A percentile compares a stretch with the other conserved stretches of the same genome.
phyloP scores from a whole-genome alignment of 306 rosid species.

The Morella rubra region DNA sequence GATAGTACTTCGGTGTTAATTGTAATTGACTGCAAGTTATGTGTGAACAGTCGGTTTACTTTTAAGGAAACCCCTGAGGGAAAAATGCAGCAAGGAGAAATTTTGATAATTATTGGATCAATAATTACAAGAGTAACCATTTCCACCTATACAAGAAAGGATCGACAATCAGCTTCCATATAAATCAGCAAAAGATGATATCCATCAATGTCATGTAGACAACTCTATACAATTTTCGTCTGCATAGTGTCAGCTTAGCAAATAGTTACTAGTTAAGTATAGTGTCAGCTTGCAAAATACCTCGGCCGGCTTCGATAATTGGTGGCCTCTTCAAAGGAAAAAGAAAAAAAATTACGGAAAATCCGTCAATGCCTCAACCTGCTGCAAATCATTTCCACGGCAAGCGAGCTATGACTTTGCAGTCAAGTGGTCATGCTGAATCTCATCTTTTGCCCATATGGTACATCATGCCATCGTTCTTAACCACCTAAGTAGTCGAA shows the following conservation, averaged over 20 bases:
- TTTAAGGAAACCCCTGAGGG: not conserved
- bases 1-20: slow-evolving; percentile 5
- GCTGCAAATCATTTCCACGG: slow-evolving; percentile 11
- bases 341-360: slow-evolving; percentile 4
- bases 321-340: slow-evolving; percentile 1
- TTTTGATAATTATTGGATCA: not conserved
- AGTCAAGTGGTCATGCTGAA: slow-evolving; percentile 4
- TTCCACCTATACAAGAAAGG: not conserved
- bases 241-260: not conserved
- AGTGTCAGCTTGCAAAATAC: not conserved
- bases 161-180: not conserved
- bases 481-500: slow-evolving; percentile 74
- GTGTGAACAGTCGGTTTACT: no score
- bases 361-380: not conserved
- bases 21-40: no score
- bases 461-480: slow-evolving; percentile 69
- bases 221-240: not conserved
- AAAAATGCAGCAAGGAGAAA: not conserved
- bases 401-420: slow-evolving; percentile 22
- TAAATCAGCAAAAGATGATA: not conserved
- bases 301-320: not conserved
- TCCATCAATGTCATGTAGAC: not conserved
- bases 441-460: slow-evolving; percentile 6
- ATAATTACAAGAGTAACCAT: not conserved
- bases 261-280: not conserved